Percentiles rank a stretch among this genome's conserved stretches.
Conservation (phyloP, 164 flowering plant species). For the Sextonia rubra region DNA sequence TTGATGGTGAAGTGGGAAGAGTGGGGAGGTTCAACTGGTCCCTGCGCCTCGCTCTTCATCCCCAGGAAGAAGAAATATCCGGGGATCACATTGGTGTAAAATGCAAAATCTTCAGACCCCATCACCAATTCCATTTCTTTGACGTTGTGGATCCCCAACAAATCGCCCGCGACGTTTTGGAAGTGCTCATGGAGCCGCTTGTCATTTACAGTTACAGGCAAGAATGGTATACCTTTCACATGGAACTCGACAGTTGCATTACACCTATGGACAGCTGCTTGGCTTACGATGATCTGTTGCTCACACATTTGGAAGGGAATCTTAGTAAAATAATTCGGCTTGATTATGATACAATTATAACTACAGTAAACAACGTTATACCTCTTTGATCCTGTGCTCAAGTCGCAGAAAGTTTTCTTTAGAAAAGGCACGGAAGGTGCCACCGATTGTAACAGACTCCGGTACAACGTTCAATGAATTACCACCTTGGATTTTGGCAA, state of each 20-base stretch:
- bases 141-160: constrained; percentile 31
- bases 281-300: constrained; percentile 39
- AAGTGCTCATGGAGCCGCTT: constrained; percentile 34
- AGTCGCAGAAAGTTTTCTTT: constrained; percentile 32
- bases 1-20: constrained; percentile 53
- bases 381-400: constrained; percentile 46
- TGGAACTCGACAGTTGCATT: constrained; percentile 42
- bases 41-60: constrained; percentile 38
- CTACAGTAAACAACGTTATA: constrained; percentile 6
- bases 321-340: not conserved
- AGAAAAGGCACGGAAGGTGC: constrained; percentile 48
- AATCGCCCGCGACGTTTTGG: constrained; percentile 27
- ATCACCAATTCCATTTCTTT: constrained; percentile 32
- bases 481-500: constrained; percentile 50
- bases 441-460: constrained; percentile 51
- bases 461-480: constrained; percentile 54
- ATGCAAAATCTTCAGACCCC: constrained; percentile 57
- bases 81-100: constrained; percentile 39
- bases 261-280: constrained; percentile 58
- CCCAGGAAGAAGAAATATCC: constrained; percentile 49
- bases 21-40: constrained; percentile 27
- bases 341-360: not conserved
- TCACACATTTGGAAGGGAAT: not conserved
- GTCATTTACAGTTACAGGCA: constrained; percentile 41
- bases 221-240: constrained; percentile 14